Conservation (phyloP, 257 asterid species). For the Solanum medicagineum region DNA sequence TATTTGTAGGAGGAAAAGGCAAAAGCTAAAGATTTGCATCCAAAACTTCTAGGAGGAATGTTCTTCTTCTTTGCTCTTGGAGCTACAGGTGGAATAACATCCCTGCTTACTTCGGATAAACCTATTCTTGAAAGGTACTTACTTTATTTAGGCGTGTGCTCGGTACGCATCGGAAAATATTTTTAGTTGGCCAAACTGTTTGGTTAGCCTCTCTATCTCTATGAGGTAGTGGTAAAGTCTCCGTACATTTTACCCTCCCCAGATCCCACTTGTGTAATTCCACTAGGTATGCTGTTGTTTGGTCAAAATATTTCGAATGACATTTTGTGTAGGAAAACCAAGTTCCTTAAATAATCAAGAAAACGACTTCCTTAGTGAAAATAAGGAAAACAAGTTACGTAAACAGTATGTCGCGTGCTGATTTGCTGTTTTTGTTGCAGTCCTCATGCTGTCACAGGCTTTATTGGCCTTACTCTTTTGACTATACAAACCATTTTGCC, state of each 20-base stretch:
- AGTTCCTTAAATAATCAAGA: not conserved
- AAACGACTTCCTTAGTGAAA: not conserved
- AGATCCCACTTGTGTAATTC: no score
- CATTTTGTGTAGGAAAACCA: not conserved
- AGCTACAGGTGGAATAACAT: constrained; percentile 80
- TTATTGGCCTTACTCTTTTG: constrained; percentile 35
- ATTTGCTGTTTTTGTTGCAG: constrained; percentile 19
- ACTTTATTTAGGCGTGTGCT: not conserved
- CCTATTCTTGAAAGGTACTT: constrained; percentile 78
- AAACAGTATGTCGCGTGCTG: not conserved
- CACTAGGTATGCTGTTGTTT: no score
- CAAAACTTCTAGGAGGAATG: constrained; percentile 94
- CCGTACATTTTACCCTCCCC: no score
- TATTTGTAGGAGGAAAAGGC: constrained; percentile 76
- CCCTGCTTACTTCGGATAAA: constrained; percentile 80
- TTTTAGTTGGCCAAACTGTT: not conserved
- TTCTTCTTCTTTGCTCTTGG: constrained; percentile 95
- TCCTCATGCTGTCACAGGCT: constrained; percentile 46
- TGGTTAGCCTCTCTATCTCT: no score
- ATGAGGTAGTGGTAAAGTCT: no score
- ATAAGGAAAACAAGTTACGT: not conserved
- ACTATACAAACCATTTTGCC: constrained; percentile 36
- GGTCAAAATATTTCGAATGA: not conserved
- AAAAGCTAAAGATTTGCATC: constrained; percentile 89
- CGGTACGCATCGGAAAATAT: not conserved